A percentile compares a stretch with the other conserved stretches of the same genome.
Conservation (phyloP, 2,329 filamentous ascomycete genomes). For the Gremmenia infestans region DNA sequence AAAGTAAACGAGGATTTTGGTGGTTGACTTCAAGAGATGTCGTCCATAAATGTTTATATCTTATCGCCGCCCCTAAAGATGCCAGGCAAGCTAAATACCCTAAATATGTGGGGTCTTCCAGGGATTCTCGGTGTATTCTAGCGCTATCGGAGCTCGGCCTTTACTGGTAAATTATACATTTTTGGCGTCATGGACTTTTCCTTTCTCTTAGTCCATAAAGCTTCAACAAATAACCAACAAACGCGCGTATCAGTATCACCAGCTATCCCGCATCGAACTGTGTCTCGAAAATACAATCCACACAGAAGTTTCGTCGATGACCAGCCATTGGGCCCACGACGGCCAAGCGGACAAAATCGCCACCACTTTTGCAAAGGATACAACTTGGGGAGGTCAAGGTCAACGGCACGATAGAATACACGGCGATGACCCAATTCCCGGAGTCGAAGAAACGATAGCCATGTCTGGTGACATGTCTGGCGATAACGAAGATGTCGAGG, state of each 20-base stretch:
- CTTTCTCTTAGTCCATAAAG: not conserved
- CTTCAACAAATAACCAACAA: not conserved
- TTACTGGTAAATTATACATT: not conserved
- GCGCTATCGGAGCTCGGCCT: conserved; percentile 8
- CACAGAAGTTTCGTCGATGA: conserved; percentile 16
- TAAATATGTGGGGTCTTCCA: conserved; percentile 4
- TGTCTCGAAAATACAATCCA: not conserved
- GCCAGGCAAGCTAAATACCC: not conserved
- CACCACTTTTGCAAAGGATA: conserved; percentile 13
- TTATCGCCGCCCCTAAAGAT: conserved; percentile 13
- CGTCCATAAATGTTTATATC: not conserved
- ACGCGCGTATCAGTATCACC: not conserved
- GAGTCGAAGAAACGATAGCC: conserved; percentile 23
- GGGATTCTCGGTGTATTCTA: not conserved
- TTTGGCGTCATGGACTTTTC: conserved; percentile 16
- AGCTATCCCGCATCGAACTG: not conserved
- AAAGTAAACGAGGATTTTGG: conserved; percentile 3
- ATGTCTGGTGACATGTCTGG: conserved; percentile 16
- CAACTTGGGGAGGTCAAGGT: conserved; percentile 12
- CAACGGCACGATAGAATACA: conserved; percentile 27
- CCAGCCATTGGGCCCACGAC: conserved; percentile 20
- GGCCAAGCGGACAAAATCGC: conserved; percentile 15
- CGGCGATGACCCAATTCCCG: conserved; percentile 25
- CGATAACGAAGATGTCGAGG: conserved; percentile 36
- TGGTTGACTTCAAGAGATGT: too few relatives aligned